Conservation (phyloP, 768 basidiomycete genomes). For the Trametes cinnabarina region DNA sequence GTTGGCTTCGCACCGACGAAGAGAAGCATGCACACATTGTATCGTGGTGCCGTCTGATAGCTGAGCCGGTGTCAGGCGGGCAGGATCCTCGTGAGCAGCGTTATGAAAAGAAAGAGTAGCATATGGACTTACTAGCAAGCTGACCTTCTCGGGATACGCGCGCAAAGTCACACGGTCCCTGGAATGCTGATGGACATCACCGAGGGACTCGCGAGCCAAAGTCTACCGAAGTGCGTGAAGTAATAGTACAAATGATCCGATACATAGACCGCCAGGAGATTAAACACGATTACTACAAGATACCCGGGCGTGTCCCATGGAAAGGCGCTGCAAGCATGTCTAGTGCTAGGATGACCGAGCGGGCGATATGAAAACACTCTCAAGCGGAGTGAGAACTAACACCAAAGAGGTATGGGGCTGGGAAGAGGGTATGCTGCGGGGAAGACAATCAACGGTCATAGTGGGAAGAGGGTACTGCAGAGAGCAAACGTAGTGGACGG, state of each 20-base stretch:
- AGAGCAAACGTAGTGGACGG: background rate
- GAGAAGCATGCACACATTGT: slow-evolving; percentile 1
- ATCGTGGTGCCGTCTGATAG: slow-evolving; percentile 5
- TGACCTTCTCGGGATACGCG: background rate
- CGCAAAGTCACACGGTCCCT: slow-evolving; percentile 15
- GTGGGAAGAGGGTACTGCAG: slow-evolving; percentile 7
- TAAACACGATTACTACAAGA: slow-evolving; percentile 20
- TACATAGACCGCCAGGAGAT: slow-evolving; percentile 16
- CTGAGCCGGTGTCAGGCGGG: slow-evolving; percentile 7
- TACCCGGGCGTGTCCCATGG: slow-evolving; percentile 14
- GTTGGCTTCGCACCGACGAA: slow-evolving; percentile 7
- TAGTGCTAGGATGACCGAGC: background rate
- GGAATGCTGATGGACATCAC: slow-evolving; percentile 3
- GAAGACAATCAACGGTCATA: slow-evolving; percentile 9
- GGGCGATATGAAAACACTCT: slow-evolving; percentile 7
- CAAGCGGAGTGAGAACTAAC: slow-evolving; percentile 20
- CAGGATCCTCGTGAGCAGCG: slow-evolving; percentile 9
- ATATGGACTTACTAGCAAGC: slow-evolving; percentile 14
- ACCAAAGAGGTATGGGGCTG: slow-evolving; percentile 16
- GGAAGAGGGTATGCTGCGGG: slow-evolving; percentile 19
- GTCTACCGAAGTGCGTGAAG: slow-evolving; percentile 9
- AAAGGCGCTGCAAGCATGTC: slow-evolving; percentile 10
- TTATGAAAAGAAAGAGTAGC: slow-evolving; percentile 4
- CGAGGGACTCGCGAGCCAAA: background rate
- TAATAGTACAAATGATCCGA: slow-evolving; percentile 22